Base-by-base conservation (phyloP, 2,329 filamentous ascomycete genomes). In the Microcera coccophila region DNA sequence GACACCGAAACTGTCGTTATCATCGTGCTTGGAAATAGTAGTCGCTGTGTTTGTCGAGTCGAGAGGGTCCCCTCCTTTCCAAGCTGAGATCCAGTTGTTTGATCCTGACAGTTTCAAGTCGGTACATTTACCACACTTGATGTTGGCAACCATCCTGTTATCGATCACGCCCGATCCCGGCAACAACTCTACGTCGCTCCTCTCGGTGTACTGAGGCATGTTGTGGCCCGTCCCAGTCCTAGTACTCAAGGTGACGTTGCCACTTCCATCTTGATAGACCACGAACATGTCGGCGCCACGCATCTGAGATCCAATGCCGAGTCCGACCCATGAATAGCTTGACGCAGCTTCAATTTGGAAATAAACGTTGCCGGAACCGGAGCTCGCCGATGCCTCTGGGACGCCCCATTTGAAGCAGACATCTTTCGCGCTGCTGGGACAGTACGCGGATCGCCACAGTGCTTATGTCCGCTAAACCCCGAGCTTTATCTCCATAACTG, bases 201-300 rank as follows among this genome's bases (percentile, higher is more conserved):
- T 62, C 1, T 60, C 53, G 2, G 63, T 65, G 60, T 76, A 73
- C 19, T 62, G 36, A 0, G 82, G 82, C 65, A 68, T 62, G 26
- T 59, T 49, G 49, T 83, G 68, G 7, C 70, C 69, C 1, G 54
- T 63, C 21, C 73, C 77, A 3, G 60, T 53, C 17, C 82, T 75
- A 2, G 79, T 71, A 48, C 79, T 83, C 40, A 84, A 58, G 1
- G 81, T 85, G 18, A 84, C 70, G 55, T 84, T 83, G 47, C 75
- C 74, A 3, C 53, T 50, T 45, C 78, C 77, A 49, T 81, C 70
- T 35, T 75, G 64, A 60, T 85, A 85, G 51, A 84, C 69, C 55
- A 85, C 50, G 57, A 85, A 83, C 44, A 84, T 81, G 58, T 80
- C 75, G 38, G 80, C 61, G 22, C 71, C 75, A 12, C 59, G 31